Evolutionary conservation across 2,329 filamentous ascomycete genomes (phyloP).

Genomic region (Cercospora sesami): DNA sequence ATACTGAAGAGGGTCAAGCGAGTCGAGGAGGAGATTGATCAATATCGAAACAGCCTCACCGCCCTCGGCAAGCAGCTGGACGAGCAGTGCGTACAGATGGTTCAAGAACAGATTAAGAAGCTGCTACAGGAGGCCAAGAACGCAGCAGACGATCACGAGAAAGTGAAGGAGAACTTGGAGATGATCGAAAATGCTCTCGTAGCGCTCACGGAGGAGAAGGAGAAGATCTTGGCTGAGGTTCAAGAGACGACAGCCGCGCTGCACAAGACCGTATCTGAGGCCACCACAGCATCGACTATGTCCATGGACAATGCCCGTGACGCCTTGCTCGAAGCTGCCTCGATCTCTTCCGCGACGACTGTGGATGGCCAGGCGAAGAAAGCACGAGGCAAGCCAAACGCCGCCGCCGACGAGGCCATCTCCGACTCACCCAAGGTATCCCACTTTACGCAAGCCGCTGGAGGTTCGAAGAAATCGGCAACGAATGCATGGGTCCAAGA

Average conservation of each 20-base stretch:
- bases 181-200: constrained; percentile 26
- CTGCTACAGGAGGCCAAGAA: constrained; percentile 21
- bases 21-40: constrained; percentile 25
- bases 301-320: neutral
- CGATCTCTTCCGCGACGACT: neutral
- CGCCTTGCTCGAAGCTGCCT: neutral
- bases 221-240: constrained; percentile 21
- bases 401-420: neutral
- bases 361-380: neutral
- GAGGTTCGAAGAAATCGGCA: neutral
- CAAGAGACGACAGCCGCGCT: constrained; percentile 14
- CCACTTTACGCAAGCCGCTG: neutral
- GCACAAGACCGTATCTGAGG: neutral
- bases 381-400: neutral
- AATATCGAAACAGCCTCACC: constrained; percentile 23
- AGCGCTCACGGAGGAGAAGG: constrained; percentile 26
- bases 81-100: constrained; percentile 19
- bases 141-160: constrained; percentile 19
- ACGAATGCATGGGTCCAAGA: neutral
- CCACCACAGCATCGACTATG: neutral
- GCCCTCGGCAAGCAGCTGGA: constrained; percentile 24
- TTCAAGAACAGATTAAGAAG: constrained; percentile 21
- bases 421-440: neutral
- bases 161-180: constrained; percentile 21
- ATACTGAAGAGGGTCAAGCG: constrained; percentile 29